A percentile compares a stretch with the other conserved stretches of the same genome.
These are phyloP conservation scores for Clitopilus hobsonii DNA, from an alignment of 768 basidiomycete genomes.

Conservation along the genomic window DNA sequence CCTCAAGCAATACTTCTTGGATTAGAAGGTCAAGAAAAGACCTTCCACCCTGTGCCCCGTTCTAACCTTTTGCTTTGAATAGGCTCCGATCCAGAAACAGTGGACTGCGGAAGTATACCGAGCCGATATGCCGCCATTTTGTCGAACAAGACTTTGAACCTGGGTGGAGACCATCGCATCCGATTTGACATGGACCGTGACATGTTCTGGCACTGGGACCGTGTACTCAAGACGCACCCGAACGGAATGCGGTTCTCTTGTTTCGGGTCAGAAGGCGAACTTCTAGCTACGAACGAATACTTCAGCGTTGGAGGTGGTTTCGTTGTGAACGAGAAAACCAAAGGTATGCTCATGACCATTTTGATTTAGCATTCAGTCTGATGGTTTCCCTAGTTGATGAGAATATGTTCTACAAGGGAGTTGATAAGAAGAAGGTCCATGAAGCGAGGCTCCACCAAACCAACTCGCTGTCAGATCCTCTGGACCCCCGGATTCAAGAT, in stretches of 20 bases:
- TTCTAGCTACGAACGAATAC: constrained; percentile 93
- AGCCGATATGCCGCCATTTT: constrained; percentile 71
- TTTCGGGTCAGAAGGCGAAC: constrained; percentile 74
- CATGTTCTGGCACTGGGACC: constrained; percentile 90
- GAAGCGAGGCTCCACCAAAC: constrained; percentile 72
- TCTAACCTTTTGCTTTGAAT: constrained; percentile 1
- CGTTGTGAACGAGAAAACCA: constrained; percentile 92
- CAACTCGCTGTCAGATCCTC: constrained; percentile 38
- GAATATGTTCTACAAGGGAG: constrained; percentile 91
- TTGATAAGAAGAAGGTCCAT: constrained; percentile 78
- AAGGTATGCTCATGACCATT: constrained; percentile 42
- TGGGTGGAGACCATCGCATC: constrained; percentile 75
- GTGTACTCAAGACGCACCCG: constrained; percentile 83
- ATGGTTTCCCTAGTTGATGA: constrained; percentile 60
- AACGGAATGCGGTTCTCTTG: constrained; percentile 93
- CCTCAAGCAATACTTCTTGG: constrained; percentile 84
- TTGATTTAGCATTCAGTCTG: not conserved
- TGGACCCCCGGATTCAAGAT: constrained; percentile 3
- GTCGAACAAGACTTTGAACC: constrained; percentile 55
- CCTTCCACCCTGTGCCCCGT: not conserved
- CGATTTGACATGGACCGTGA: constrained; percentile 85
- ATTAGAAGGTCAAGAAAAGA: constrained; percentile 50
- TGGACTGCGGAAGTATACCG: constrained; percentile 82
- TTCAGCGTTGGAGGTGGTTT: constrained; percentile 94
- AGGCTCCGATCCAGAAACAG: constrained; percentile 90